These are phyloP conservation scores for Solanum commersonii DNA, from an alignment of 257 asterid species.

Conservation along the genomic window DNA sequence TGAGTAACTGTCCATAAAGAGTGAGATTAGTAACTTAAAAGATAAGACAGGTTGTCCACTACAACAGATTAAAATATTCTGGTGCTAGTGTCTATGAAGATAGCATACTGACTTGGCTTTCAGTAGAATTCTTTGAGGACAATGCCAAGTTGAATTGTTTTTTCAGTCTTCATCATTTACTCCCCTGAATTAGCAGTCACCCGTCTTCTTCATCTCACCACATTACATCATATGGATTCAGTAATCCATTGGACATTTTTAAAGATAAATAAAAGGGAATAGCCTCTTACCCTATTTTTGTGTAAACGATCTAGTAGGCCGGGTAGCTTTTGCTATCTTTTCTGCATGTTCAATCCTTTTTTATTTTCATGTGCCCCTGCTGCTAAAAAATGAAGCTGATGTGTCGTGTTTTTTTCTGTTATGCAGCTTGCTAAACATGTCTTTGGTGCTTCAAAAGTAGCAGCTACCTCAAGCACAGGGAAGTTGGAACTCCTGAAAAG, in stretches of 20 bases:
- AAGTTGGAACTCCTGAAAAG: slow-evolving; percentile 59
- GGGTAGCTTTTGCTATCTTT: neutral
- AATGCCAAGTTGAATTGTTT: neutral
- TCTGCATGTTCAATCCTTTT: neutral
- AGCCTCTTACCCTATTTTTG: neutral
- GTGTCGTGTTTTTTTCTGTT: neutral
- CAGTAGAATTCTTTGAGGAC: neutral
- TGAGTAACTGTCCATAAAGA: neutral
- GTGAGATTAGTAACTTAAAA: neutral
- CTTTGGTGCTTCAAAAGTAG: slow-evolving; percentile 83
- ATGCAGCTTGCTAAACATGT: slow-evolving; percentile 78
- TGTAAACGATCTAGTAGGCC: neutral
- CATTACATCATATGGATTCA: neutral
- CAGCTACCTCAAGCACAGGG: slow-evolving; percentile 70
- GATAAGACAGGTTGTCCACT: neutral
- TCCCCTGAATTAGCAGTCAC: neutral
- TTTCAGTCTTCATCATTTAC: neutral
- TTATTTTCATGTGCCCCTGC: neutral
- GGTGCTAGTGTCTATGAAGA: neutral
- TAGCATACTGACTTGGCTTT: neutral
- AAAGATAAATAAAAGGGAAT: neutral
- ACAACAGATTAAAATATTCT: neutral
- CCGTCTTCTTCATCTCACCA: neutral
- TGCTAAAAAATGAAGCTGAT: neutral
- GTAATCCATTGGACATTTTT: neutral